These are phyloP conservation scores for Thuidium tamariscinum DNA, from an alignment of 225 moss, liverwort and hornwort genomes.

Conservation along the genomic window DNA sequence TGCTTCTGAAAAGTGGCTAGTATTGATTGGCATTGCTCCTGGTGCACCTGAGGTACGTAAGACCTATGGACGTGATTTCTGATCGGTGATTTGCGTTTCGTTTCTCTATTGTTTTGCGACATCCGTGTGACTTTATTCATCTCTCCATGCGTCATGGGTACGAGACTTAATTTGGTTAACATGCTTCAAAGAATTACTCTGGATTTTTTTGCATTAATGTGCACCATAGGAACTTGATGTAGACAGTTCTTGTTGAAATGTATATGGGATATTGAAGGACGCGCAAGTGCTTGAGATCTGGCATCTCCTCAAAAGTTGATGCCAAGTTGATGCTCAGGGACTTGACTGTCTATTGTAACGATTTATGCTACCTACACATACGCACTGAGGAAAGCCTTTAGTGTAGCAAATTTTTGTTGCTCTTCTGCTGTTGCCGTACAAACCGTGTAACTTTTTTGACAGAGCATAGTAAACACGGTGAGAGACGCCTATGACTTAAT, in stretches of 20 bases:
- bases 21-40: slow-evolving; percentile 96
- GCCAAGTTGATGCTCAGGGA: background rate
- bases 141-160: background rate
- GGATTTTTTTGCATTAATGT: background rate
- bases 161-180: background rate
- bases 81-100: background rate
- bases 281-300: background rate
- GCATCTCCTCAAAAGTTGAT: background rate
- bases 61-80: background rate
- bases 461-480: background rate
- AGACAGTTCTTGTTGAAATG: background rate
- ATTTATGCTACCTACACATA: background rate
- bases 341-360: background rate
- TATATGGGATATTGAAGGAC: background rate
- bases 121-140: background rate
- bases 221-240: background rate
- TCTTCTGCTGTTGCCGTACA: background rate
- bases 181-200: background rate
- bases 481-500: background rate
- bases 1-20: slow-evolving; percentile 98
- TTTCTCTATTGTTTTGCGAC: background rate
- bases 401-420: background rate
- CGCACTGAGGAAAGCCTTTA: background rate
- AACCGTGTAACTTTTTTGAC: background rate
- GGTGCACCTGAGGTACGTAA: slow-evolving; percentile 77